Percentiles rank a stretch among this genome's conserved stretches.
These are phyloP conservation scores for Podila epigama DNA, from an alignment of 192 early-diverging fungal genomes.

Conservation along the genomic window DNA sequence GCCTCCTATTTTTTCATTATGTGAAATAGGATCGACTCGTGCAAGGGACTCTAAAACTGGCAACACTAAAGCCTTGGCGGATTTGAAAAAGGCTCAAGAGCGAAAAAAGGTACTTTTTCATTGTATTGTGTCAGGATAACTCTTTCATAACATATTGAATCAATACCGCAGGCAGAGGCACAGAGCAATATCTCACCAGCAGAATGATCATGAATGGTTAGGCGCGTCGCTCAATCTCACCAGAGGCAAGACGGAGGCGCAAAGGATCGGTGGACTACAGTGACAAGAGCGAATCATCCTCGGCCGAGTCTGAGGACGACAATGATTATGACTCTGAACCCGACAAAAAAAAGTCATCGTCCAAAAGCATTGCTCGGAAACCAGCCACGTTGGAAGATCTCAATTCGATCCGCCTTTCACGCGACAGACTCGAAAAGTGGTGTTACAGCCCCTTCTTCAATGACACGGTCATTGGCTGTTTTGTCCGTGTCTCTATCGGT, in stretches of 20 bases:
- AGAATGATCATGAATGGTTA: not conserved
- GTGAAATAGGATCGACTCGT: slow-evolving; percentile 58
- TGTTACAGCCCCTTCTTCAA: slow-evolving; percentile 75
- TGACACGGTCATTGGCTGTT: slow-evolving; percentile 68
- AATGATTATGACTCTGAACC: slow-evolving; percentile 34
- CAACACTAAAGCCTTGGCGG: slow-evolving; percentile 51
- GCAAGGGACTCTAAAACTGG: slow-evolving; percentile 55
- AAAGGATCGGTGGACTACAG: slow-evolving; percentile 41
- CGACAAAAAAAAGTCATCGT: slow-evolving; percentile 30
- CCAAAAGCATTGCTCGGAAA: slow-evolving; percentile 43
- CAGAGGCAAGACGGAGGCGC: slow-evolving; percentile 40
- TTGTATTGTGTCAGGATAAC: too few relatives aligned
- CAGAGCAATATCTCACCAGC: too few relatives aligned
- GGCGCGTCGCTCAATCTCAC: slow-evolving; percentile 41
- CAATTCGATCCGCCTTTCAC: slow-evolving; percentile 64
- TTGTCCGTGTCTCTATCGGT: slow-evolving; percentile 72
- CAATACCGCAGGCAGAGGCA: too few relatives aligned
- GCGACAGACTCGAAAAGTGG: slow-evolving; percentile 77
- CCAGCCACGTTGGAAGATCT: slow-evolving; percentile 69
- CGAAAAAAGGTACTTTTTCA: slow-evolving; percentile 45
- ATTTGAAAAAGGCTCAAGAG: slow-evolving; percentile 57
- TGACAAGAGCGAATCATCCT: slow-evolving; percentile 31
- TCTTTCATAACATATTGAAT: too few relatives aligned
- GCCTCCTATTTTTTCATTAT: not conserved
- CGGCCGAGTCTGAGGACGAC: slow-evolving; percentile 32